A percentile compares a stretch with the other conserved stretches of the same genome.
These are phyloP conservation scores for Moricandia arvensis DNA, from an alignment of 345 rosid species.

Conservation along the genomic window DNA sequence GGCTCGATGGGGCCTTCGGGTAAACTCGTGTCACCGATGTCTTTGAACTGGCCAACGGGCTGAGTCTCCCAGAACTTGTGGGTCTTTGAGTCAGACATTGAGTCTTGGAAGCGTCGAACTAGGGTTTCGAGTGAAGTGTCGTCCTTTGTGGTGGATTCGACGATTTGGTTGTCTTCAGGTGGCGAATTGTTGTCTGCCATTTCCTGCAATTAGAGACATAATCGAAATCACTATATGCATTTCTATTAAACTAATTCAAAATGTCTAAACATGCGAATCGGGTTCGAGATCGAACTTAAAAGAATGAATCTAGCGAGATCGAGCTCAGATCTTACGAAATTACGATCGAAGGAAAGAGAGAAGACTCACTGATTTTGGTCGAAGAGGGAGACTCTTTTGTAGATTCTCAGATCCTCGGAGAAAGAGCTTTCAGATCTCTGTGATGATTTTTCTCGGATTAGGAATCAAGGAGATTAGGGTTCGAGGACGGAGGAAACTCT, in stretches of 20 bases:
- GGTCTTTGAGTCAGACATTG: slow-evolving; percentile 51
- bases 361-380: slow-evolving; percentile 10
- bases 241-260: neutral
- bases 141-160: slow-evolving; percentile 39
- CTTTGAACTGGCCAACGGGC: slow-evolving; percentile 86
- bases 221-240: neutral
- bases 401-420: slow-evolving; percentile 17
- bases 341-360: neutral
- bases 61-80: slow-evolving; percentile 97
- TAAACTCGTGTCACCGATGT: slow-evolving; percentile 62
- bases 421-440: slow-evolving; percentile 21
- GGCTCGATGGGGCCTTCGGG: slow-evolving; percentile 82
- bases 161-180: slow-evolving; percentile 54
- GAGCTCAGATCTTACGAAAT: slow-evolving; percentile 27
- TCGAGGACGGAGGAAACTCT: slow-evolving; percentile 21
- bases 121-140: slow-evolving; percentile 62
- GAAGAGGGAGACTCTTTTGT: neutral
- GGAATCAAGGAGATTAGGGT: slow-evolving; percentile 27
- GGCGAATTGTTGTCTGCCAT: slow-evolving; percentile 62
- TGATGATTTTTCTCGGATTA: neutral
- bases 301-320: neutral
- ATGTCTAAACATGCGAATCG: neutral
- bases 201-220: slow-evolving; percentile 18
- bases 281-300: slow-evolving; percentile 3
- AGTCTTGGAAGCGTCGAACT: slow-evolving; percentile 63